Evolutionary conservation across 805 yeast species (phyloP), one percentile per base, ranked within the genome.

Genomic region (Metschnikowia colocasiae): DNA sequence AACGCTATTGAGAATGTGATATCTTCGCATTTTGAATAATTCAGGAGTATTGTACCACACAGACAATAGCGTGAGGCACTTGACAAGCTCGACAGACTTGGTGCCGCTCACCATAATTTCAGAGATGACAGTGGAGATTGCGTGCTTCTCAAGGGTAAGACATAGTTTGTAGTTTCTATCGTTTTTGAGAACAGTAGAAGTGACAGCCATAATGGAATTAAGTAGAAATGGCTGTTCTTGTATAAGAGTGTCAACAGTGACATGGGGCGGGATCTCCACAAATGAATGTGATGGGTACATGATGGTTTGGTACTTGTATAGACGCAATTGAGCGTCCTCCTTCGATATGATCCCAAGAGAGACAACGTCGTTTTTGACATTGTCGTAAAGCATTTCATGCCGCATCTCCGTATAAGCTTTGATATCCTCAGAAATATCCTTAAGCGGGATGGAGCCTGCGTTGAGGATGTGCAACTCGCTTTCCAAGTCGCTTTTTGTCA

Each of bases 11-110:
- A 87, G 74, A 44, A 88, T 69, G 60, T 87, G 94, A 53, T 83
- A 82, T 40, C 95, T 78, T 48, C 95, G 79, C 56, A 85, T 86
- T 53, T 82, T 86, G 54, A 87, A 86, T 55, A 87, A 70, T 63
- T 88, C 96, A 0, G 96, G 87, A 3, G 87, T 79, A 54, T 85
- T 87, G 60, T 88, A 89, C 96, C 96, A 90, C 25, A 83, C 63
- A 22, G 85, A 76, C 44, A 85, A 68, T 5, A 87, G 58, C 16
- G 85, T 59, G 42, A 86, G 67, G 16, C 83, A 68, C 60, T 83
- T 82, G 33, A 89, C 67, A 31, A 87, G 64, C 60, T 87, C 91
- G 15, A 82, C 64, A 6, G 82, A 75, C 65, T 87, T 90, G 46
- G 79, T 74, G 16, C 96, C 96, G 22, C 78, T 71, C 7, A 84